Evolutionary conservation across 257 asterid species (phyloP).

Genomic region (Henckelia pumila): DNA sequence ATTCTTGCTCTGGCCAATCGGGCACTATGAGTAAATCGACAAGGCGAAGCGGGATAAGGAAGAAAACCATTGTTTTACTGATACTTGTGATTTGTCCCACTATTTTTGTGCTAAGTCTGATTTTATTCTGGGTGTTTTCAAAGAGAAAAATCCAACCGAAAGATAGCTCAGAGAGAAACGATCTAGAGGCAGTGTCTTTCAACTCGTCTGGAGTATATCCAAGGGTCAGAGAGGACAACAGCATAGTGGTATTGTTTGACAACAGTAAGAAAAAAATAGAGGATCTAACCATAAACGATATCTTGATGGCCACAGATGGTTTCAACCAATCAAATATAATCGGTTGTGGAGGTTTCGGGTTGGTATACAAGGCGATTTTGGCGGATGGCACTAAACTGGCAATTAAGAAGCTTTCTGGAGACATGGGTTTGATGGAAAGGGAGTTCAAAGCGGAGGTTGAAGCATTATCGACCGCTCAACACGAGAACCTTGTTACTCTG

Average conservation of each 20-base stretch:
- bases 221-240: conserved; percentile 56
- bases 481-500: conserved; percentile 77
- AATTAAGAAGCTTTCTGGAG: conserved; percentile 92
- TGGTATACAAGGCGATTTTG: conserved; percentile 86
- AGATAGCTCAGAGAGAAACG: conserved; percentile 50
- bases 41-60: conserved; percentile 41
- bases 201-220: conserved; percentile 72
- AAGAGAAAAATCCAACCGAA: conserved; percentile 61
- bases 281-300: conserved; percentile 71
- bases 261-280: conserved; percentile 48
- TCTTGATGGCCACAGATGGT: conserved; percentile 79
- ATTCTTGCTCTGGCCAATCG: conserved; percentile 44
- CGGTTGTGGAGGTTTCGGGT: conserved; percentile 96
- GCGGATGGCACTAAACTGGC: conserved; percentile 71
- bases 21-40: conserved; percentile 25
- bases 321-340: conserved; percentile 85
- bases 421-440: conserved; percentile 92
- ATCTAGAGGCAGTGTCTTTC: conserved; percentile 50
- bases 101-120: conserved; percentile 52
- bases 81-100: conserved; percentile 65
- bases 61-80: conserved; percentile 62
- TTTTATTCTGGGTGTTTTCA: conserved; percentile 60
- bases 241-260: conserved; percentile 75
- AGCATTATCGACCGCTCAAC: conserved; percentile 89
- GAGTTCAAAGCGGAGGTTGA: conserved; percentile 98